Evolutionary conservation across 2,329 filamentous ascomycete species (phyloP).

Genomic region (Pezicula carpinea): DNA sequence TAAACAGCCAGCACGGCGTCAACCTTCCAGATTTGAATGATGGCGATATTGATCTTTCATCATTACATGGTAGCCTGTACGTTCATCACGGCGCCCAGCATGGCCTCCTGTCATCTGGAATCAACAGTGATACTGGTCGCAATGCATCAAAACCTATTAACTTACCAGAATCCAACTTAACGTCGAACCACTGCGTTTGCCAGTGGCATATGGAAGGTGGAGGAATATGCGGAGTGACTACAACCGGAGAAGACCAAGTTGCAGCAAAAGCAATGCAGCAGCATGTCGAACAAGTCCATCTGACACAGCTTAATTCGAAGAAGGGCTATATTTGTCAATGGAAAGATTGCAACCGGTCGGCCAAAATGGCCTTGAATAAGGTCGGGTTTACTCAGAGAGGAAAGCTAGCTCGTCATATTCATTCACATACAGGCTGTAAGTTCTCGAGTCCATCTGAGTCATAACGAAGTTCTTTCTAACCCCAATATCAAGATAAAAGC

Average conservation of each 20-base stretch:
- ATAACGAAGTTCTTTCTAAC: constrained; percentile 31
- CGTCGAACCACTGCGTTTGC: constrained; percentile 8
- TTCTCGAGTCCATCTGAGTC: constrained; percentile 10
- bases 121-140: background rate
- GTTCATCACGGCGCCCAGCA: background rate
- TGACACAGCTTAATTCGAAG: constrained; percentile 39
- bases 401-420: constrained; percentile 61
- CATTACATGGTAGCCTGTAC: background rate
- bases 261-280: constrained; percentile 45
- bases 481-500: constrained; percentile 48
- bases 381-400: constrained; percentile 53
- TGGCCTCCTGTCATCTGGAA: background rate
- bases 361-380: constrained; percentile 24
- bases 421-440: constrained; percentile 61
- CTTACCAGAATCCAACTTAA: too few relatives aligned
- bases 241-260: constrained; percentile 4
- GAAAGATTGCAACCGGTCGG: constrained; percentile 46
- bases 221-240: constrained; percentile 12
- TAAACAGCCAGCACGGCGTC: constrained; percentile 19
- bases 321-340: constrained; percentile 51
- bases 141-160: background rate
- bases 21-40: constrained; percentile 10
- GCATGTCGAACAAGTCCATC: constrained; percentile 49
- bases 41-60: constrained; percentile 14
- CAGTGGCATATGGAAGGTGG: constrained; percentile 17